Base-by-base conservation (phyloP, 2,329 filamentous ascomycete species). In the Lecanicillium sp. region DNA sequence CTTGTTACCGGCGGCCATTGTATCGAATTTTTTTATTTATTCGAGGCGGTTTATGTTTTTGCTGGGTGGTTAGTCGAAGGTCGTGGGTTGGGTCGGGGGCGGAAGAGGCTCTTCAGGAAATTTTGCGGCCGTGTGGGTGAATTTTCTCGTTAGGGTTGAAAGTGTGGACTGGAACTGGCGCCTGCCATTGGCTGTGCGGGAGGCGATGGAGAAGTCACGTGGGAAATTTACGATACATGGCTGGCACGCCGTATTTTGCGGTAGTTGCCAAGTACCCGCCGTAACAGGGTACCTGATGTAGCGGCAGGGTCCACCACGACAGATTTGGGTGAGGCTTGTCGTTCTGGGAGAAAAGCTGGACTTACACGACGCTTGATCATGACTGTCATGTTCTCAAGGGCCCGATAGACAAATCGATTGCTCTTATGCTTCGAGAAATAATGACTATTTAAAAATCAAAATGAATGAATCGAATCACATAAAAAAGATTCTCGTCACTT, bases 1-100 rank as follows among this genome's bases (percentile, higher is more conserved):
- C 60, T 66, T 65, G 48, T 47, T 41, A 47, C 63, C 52, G 42
- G 47, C 50, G 47, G 57, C 57, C 56, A 59, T 59, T 54, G 44
- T 54, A 49, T 55, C 48, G 45, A 44, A 31, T 32, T 52, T 53
- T 43, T 52, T 46, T 25, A 25, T 11, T 11, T 6, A 7, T 6
- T 25, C 22, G 22, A 44, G 45, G 45, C 40, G 49, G 47, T 25
- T 11, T 6, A 11, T 47, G 40, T 37, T 40, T 41, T 44, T 49
- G 51, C 49, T 52, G 41, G 44, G 45, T 46, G 44, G 45, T 49
- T 50, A 47, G 40, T 47, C 44, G 39, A 33, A 18, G 30, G 43
- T 46, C 43, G 44, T 46, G 29, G 46, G 42, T 43, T 45, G 40
- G 33, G 43, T 41, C 41, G 42, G 33, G 42, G 43, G 22, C 7